Evolutionary conservation across 768 basidiomycete genomes (phyloP), one percentile per base, ranked within the genome.

Genomic region (Kwoniella mangroviensis): DNA sequence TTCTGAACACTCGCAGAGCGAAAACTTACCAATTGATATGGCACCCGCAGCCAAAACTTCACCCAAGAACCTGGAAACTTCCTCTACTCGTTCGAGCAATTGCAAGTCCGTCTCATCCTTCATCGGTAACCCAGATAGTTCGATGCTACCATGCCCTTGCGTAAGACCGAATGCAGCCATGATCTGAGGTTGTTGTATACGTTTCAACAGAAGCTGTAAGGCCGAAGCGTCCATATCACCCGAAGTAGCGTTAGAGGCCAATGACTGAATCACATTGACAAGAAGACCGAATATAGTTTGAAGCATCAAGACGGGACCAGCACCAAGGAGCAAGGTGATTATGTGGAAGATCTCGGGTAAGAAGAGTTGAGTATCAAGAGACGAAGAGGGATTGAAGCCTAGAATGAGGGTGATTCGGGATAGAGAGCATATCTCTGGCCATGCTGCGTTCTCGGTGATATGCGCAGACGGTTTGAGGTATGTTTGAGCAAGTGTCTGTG

Each of bases 331-430:
- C n/a, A 95, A 85, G 5, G 90, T 89, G 71, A 92, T 88, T 49
- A 92, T 85, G 81, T 97, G 92, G 54, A 90, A 85, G 41, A 92
- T 85, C 80, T 97, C 94, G 0, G 94, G 91, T 4, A 94, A 87
- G 78, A 89, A 94, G 28, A 94, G 85, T 74, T 92, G 91, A 62
- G 88, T 88, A 70, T 90, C 89, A 13, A 86, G 86, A 2, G 88
- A 84, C 41, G 89, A 87, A 57, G 87, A 87, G 0, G 88, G 86
- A 57, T 90, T 88, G 71, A 91, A 89, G 61, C 90, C 88, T 21
- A 92, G 88, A 11, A 90, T 86, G 12, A 92, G 86, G 52, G 88
- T 86, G n/a, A 96, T 86, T 4, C 93, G 90, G 49, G 91, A 86
- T 45, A 95, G 85, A 1, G 90, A 90, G 0, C 92, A 90, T 2